Evolutionary conservation across 2,329 filamentous ascomycete genomes (phyloP), one percentile per base, ranked within the genome.

Genomic region (Trichophyton schoenleinii): DNA sequence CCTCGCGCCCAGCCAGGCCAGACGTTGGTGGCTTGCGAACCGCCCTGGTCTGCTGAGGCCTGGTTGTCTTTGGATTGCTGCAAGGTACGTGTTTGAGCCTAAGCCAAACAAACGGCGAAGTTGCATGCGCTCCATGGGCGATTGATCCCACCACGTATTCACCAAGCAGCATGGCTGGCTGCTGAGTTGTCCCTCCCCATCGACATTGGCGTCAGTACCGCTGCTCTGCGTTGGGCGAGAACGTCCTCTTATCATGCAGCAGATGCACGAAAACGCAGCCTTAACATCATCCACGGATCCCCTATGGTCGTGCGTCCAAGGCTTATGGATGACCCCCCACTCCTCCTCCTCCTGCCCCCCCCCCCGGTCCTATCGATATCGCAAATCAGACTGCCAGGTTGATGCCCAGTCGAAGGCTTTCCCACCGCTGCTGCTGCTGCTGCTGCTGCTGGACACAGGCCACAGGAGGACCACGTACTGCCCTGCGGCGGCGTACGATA

Each of bases 61-160:
- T 49, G 46, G 46, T n/a, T 42, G 28, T 38, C 34, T 13, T 38
- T 38, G 13, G 34, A 13, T 55, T 55, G 13, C 52, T 55, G 52
- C 52, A 55, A 55, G 52, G 31, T 55, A 36, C 28, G 52, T 55
- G 52, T 55, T 36, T 34, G 28, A 55, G 52, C n/a, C 28, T 34
- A 36, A 55, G 52, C 52, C 52, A 55, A 55, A 20, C 52, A 55
- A 55, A 55, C 52, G 25, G 28, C 52, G 52, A 55, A 55, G 52
- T 20, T 55, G 52, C 52, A 55, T 55, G 13, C n/a, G n/a, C 28
- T 34, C 15, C 5, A 28, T 28, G 11, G n/a, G 52, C 15, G 25
- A 31, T 55, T 36, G 31, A 55, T n/a, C 52, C 31, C 11, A 20
- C 52, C 52, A 55, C 52, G 52, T 55, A 55, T 55, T 36, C 52